Conservation (phyloP, 2,329 filamentous ascomycete genomes). For the Orbilia javanica region DNA sequence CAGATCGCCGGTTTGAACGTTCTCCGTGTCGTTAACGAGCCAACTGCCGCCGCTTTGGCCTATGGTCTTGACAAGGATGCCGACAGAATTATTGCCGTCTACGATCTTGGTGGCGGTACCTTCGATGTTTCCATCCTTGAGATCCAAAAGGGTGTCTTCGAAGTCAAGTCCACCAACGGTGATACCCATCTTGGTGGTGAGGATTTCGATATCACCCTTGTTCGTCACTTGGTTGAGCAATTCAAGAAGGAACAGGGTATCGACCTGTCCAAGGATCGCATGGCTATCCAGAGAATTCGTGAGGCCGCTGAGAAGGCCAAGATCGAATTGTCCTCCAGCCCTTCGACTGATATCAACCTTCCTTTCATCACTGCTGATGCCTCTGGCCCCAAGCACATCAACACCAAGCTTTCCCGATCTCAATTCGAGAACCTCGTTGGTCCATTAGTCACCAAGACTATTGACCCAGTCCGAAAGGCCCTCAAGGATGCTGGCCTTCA, state of each 20-base stretch:
- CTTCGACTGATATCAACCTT: constrained; percentile 97
- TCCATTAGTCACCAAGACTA: constrained; percentile 84
- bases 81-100: constrained; percentile 91
- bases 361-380: constrained; percentile 98
- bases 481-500: constrained; percentile 93
- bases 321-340: constrained; percentile 95
- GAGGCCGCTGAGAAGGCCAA: constrained; percentile 99
- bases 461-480: constrained; percentile 95
- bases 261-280: constrained; percentile 90
- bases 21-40: constrained; percentile 97
- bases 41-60: constrained; percentile 92
- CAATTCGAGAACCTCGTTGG: constrained; percentile 95
- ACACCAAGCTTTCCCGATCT: constrained; percentile 89
- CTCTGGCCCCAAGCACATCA: constrained; percentile 97
- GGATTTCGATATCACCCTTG: constrained; percentile 95
- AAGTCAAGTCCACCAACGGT: constrained; percentile 99
- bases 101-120: constrained; percentile 97
- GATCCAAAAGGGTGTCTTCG: constrained; percentile 97
- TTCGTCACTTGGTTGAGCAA: constrained; percentile 90
- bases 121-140: constrained; percentile 99
- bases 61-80: constrained; percentile 96
- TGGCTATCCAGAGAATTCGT: constrained; percentile 99
- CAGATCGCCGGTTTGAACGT: constrained; percentile 97
- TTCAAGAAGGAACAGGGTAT: constrained; percentile 97
- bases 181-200: constrained; percentile 98